Evolutionary conservation across 176 grass and related monocot species (phyloP), one percentile per base, ranked within the genome.

Genomic region (Carex pumila): DNA sequence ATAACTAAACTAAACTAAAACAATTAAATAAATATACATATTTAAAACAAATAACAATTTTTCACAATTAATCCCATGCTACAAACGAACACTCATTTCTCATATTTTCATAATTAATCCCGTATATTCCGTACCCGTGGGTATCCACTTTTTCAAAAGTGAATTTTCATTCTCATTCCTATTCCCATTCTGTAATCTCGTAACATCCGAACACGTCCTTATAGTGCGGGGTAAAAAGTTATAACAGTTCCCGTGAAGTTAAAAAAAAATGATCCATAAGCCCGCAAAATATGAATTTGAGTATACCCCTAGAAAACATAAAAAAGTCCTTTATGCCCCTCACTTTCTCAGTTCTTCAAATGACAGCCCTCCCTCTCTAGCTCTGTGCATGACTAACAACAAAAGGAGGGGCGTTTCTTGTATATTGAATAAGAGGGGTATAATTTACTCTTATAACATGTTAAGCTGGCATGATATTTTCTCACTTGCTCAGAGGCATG

Each of bases 321-420:
- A 82, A 18, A 49, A 52, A 69, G 14, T 34, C 57, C 10, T 62
- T 19, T 19, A 64, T 47, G 31, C 29, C 32, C 79, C 58, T 63
- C 79, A 81, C 31, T 64, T 65, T 18, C 79, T 47, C 31, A 47
- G 19, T 64, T 45, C 52, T 78, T 57, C 73, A 78, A 78, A 78
- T n/a, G 25, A 56, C 18, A 17, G 3, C 14, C 73, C 12, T 56
- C 56, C 73, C 73, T 30, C 37, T 81, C 60, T 37, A 25, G 29
- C 36, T 65, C 57, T 81, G 39, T 66, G 69, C 61, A 83, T 83
- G 49, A 68, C 37, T 68, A 52, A 68, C 43, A 83, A 14, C 58
- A 83, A 83, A 31, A 55, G 49, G 5, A 29, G 43, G 14, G 21
- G 60, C 17, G 3, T 63, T 29, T 54, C 34, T 80, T 36, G 60